Evolutionary conservation across 257 asterid species (phyloP).

Genomic region (Echites panduratus): DNA sequence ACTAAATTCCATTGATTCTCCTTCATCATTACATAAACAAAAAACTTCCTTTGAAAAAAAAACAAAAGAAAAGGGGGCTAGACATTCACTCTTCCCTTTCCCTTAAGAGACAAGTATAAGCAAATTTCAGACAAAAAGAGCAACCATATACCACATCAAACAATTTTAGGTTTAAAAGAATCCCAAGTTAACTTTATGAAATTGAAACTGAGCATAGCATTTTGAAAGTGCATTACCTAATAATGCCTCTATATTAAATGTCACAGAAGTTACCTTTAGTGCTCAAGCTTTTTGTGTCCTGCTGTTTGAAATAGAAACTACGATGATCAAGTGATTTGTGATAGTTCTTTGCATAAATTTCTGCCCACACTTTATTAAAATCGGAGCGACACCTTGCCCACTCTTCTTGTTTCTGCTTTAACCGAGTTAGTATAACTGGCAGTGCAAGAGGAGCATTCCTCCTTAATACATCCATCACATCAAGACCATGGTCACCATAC

Average conservation of each 20-base stretch:
- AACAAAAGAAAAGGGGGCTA: too few species aligned
- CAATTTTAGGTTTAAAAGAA: too few species aligned
- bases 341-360: constrained; percentile 78
- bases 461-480: constrained; percentile 85
- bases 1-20: too few species aligned
- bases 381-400: constrained; percentile 91
- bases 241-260: constrained; percentile 18
- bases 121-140: neutral
- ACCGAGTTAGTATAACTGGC: constrained; percentile 83
- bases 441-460: constrained; percentile 75
- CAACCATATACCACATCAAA: neutral
- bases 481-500: constrained; percentile 99
- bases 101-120: neutral
- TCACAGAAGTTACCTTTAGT: constrained; percentile 62
- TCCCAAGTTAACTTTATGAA: neutral
- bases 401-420: constrained; percentile 96
- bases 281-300: constrained; percentile 88
- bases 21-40: too few species aligned
- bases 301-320: constrained; percentile 96
- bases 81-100: neutral
- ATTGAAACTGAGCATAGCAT: constrained; percentile 4
- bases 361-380: constrained; percentile 97
- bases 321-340: constrained; percentile 96
- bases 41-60: too few species aligned
- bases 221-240: constrained; percentile 13